Percentiles rank a stretch among this genome's conserved stretches.
phyloP scores from a whole-genome alignment of 371 early-diverging fungal genomes.

The Saksenaea oblongispora region DNA sequence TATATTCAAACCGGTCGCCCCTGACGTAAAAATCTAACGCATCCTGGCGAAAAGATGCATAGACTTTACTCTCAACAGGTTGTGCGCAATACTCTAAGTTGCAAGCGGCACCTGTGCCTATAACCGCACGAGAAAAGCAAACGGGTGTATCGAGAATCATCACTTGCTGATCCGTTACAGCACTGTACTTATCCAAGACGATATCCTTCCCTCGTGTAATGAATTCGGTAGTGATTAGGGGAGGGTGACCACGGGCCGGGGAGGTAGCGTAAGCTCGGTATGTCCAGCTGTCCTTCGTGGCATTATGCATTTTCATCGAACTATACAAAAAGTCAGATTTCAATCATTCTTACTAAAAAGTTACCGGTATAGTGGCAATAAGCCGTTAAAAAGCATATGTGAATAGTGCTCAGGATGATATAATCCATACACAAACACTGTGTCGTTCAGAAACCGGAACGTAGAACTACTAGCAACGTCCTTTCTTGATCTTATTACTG shows the following conservation, averaged over 20 bases:
- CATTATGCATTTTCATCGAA: constrained; percentile 36
- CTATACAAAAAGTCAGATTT: constrained; percentile 13
- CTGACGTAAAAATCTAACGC: constrained; percentile 21
- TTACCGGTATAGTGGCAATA: constrained; percentile 49
- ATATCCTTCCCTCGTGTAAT: constrained; percentile 37
- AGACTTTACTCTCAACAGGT: constrained; percentile 39
- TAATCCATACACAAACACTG: constrained; percentile 50
- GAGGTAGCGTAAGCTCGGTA: constrained; percentile 24
- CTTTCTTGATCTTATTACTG: constrained; percentile 20
- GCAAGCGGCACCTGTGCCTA: constrained; percentile 52
- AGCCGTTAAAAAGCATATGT: constrained; percentile 52
- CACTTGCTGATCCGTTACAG: constrained; percentile 30
- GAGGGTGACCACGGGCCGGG: not conserved
- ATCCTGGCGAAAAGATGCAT: constrained; percentile 30
- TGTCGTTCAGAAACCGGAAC: constrained; percentile 36
- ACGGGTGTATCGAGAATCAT: constrained; percentile 35
- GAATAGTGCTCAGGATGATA: constrained; percentile 53
- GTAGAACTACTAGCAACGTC: not conserved
- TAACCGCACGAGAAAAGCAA: constrained; percentile 50
- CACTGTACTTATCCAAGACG: constrained; percentile 27
- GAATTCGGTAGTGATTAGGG: constrained; percentile 30
- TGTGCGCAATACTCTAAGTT: constrained; percentile 44
- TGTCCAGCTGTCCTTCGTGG: constrained; percentile 31
- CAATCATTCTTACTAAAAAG: not conserved
- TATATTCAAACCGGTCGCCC: constrained; percentile 5